Conservation (phyloP, 352 stramenopile genomes). For the Globisporangium emineosum region DNA sequence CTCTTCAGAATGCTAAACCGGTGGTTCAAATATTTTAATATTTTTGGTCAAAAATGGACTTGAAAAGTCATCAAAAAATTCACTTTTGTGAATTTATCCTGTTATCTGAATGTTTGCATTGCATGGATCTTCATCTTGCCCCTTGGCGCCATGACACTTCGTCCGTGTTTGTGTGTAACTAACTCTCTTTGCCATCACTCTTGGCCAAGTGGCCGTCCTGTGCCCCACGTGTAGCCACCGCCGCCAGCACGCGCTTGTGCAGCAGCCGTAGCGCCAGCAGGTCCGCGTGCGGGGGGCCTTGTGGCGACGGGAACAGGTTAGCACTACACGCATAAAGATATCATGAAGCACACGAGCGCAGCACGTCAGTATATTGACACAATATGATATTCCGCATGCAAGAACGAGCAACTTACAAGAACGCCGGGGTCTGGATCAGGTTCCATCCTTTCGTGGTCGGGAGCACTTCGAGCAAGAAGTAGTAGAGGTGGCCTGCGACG, state of each 20-base stretch:
- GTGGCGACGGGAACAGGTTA: constrained; percentile 68
- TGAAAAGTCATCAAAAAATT: too few species aligned
- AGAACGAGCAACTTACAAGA: constrained; percentile 59
- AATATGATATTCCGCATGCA: background rate
- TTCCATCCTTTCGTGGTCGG: constrained; percentile 84
- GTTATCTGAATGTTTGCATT: too few species aligned
- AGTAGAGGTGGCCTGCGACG: constrained; percentile 86
- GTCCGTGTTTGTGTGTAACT: background rate
- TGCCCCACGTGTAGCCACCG: constrained; percentile 69
- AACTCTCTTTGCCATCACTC: constrained; percentile 1
- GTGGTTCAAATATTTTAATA: too few species aligned
- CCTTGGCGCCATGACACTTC: too few species aligned
- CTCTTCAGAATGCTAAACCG: too few species aligned
- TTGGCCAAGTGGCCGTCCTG: constrained; percentile 48
- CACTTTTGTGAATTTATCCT: too few species aligned
- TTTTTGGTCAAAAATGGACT: too few species aligned
- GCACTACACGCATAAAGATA: constrained; percentile 17
- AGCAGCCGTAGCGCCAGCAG: constrained; percentile 30
- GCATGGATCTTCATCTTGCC: too few species aligned
- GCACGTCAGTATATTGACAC: background rate
- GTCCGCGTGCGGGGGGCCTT: constrained; percentile 44
- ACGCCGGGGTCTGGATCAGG: constrained; percentile 70
- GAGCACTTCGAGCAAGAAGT: constrained; percentile 87
- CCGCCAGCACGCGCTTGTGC: constrained; percentile 18
- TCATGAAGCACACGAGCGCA: background rate